Evolutionary conservation across 163 green algal genomes (phyloP).

Genomic region (Trebouxia gelatinosa): DNA sequence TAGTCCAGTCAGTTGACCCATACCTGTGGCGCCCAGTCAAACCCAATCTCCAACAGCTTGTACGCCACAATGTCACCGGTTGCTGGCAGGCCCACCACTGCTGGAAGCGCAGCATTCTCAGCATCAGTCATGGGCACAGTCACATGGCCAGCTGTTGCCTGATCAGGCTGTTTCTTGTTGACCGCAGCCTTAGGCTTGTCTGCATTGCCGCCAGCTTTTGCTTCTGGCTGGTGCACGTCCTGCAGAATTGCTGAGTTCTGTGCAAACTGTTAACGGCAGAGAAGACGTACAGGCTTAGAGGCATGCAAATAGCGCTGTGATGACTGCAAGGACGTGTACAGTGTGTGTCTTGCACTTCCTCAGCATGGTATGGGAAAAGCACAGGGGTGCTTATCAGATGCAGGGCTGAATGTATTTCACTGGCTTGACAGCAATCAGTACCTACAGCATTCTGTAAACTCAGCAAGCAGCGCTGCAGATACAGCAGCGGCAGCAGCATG

Average conservation of each 20-base stretch:
- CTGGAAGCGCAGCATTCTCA: constrained; percentile 21
- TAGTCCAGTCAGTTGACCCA: too few species aligned
- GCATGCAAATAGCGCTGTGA: too few species aligned
- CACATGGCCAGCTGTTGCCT: background rate
- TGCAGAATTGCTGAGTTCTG: background rate
- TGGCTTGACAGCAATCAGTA: too few species aligned
- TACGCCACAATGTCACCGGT: constrained; percentile 44
- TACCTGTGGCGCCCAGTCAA: constrained; percentile 37
- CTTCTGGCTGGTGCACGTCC: background rate
- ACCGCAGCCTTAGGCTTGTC: background rate
- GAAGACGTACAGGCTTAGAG: background rate
- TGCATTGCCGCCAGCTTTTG: background rate
- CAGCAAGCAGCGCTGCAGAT: too few species aligned
- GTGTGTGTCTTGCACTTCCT: too few species aligned
- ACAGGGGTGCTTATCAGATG: too few species aligned
- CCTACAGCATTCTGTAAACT: too few species aligned
- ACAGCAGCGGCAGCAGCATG: too few species aligned
- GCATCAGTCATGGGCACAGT: constrained; percentile 1
- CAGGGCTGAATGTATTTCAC: too few species aligned
- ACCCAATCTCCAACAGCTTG: constrained; percentile 46
- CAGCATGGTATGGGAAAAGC: too few species aligned
- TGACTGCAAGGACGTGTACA: too few species aligned
- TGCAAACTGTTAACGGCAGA: background rate
- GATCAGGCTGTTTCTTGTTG: background rate
- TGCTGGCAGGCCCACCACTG: background rate